Conservation (phyloP, 2,329 filamentous ascomycete species). For the Aureobasidium sp. region DNA sequence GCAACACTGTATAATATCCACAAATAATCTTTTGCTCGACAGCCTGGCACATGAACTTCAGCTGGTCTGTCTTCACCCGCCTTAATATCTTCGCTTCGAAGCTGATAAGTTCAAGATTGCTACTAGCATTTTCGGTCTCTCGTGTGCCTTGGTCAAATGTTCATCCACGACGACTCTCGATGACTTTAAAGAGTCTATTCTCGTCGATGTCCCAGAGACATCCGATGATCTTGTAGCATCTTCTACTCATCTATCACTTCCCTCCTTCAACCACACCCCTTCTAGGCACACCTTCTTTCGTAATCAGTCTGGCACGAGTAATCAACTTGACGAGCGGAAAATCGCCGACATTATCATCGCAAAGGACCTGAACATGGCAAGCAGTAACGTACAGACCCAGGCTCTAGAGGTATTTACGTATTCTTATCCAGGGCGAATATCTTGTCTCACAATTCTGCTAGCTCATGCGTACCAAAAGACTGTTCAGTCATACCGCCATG, state of each 20-base stretch:
- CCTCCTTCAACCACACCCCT: neutral
- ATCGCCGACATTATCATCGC: slow-evolving; percentile 81
- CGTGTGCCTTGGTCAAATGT: slow-evolving; percentile 65
- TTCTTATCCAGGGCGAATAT: slow-evolving; percentile 25
- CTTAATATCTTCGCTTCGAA: neutral
- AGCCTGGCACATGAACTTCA: slow-evolving; percentile 67
- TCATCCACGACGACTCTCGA: slow-evolving; percentile 67
- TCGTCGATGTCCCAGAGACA: slow-evolving; percentile 35
- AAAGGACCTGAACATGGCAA: slow-evolving; percentile 67
- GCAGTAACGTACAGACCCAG: slow-evolving; percentile 76
- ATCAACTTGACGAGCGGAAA: slow-evolving; percentile 40
- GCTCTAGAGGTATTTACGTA: slow-evolving; percentile 42
- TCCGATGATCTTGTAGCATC: neutral
- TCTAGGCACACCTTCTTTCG: slow-evolving; percentile 4
- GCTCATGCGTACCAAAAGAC: slow-evolving; percentile 70
- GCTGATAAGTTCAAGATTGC: slow-evolving; percentile 16
- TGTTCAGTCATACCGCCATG: slow-evolving; percentile 68
- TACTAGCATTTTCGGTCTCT: slow-evolving; percentile 61
- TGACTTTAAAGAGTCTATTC: slow-evolving; percentile 67
- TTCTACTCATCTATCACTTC: neutral
- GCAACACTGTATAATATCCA: slow-evolving; percentile 85
- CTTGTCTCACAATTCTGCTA: slow-evolving; percentile 30
- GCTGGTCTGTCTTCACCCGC: slow-evolving; percentile 46
- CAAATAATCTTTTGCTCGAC: slow-evolving; percentile 54
- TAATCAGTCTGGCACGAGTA: slow-evolving; percentile 13